Conservation (phyloP, 345 rosid genomes). For the Boechera retrofracta region DNA sequence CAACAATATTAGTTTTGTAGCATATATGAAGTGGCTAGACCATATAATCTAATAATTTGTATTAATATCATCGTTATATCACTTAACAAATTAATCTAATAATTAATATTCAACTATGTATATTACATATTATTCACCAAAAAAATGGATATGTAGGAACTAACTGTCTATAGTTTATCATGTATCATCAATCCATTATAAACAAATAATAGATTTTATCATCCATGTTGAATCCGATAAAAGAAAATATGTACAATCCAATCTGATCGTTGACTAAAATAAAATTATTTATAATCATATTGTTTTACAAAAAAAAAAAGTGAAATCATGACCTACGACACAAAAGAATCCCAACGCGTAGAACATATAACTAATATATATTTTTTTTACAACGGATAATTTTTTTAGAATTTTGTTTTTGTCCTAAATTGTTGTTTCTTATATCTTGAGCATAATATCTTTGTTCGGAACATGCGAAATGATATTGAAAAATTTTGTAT, state of each 20-base stretch:
- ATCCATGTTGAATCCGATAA: too few species aligned
- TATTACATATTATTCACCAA: too few species aligned
- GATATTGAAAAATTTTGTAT: slow-evolving; percentile 9
- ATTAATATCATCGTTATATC: neutral
- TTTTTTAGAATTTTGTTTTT: neutral
- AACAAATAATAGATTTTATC: too few species aligned
- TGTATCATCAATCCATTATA: too few species aligned
- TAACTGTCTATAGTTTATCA: too few species aligned
- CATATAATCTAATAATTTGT: neutral
- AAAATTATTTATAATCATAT: too few species aligned
- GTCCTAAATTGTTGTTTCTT: slow-evolving; percentile 36
- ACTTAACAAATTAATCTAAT: too few species aligned
- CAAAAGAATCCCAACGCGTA: neutral
- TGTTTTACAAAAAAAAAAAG: too few species aligned
- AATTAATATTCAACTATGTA: too few species aligned
- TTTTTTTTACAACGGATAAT: slow-evolving; percentile 9
- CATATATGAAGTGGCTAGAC: neutral
- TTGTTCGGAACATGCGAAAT: slow-evolving; percentile 17
- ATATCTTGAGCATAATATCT: slow-evolving; percentile 20
- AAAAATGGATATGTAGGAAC: too few species aligned
- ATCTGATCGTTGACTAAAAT: too few species aligned
- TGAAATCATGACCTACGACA: neutral
- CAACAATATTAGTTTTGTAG: neutral
- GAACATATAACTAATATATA: neutral
- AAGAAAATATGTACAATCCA: too few species aligned